A percentile compares a stretch with the other conserved stretches of the same genome.
Evolutionary conservation across 2,329 filamentous ascomycete genomes (phyloP).

Genomic region (Monilinia fructicola): DNA sequence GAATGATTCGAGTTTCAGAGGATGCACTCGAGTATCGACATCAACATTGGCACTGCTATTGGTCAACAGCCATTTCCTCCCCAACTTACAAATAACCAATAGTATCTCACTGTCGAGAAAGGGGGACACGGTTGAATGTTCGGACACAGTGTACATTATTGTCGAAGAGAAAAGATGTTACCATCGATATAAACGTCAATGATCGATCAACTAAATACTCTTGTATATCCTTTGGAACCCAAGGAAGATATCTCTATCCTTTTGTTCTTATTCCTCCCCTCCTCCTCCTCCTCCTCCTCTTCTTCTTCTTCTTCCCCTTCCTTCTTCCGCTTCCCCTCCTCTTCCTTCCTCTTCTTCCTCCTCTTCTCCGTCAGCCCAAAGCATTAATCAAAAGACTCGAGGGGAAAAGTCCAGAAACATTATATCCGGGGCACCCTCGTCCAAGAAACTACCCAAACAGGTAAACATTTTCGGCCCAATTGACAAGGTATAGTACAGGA

Average conservation of each 20-base stretch:
- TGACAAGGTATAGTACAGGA: not conserved
- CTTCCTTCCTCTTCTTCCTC: not conserved
- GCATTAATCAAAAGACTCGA: not conserved
- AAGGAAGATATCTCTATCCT: too few species aligned
- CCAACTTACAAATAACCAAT: conserved; percentile 3
- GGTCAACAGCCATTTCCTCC: not conserved
- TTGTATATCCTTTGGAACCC: too few species aligned
- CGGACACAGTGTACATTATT: too few species aligned
- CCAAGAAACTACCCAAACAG: not conserved
- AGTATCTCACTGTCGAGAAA: not conserved
- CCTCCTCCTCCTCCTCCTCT: too few species aligned
- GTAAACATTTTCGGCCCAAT: conserved; percentile 5
- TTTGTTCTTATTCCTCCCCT: too few species aligned
- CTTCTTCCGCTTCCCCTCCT: too few species aligned
- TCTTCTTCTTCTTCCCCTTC: too few species aligned
- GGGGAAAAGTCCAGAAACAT: not conserved
- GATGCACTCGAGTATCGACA: not conserved
- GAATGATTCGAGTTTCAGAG: too few species aligned
- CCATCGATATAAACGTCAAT: too few species aligned
- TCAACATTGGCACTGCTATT: not conserved
- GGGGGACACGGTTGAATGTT: too few species aligned
- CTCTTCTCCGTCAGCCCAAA: not conserved
- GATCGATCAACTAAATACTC: too few species aligned
- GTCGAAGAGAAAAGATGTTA: too few species aligned
- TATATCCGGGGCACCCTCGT: not conserved